A percentile compares a stretch with the other conserved stretches of the same genome.
phyloP scores from a whole-genome alignment of 352 stramenopile genomes.

The Blastocystis sp. region DNA sequence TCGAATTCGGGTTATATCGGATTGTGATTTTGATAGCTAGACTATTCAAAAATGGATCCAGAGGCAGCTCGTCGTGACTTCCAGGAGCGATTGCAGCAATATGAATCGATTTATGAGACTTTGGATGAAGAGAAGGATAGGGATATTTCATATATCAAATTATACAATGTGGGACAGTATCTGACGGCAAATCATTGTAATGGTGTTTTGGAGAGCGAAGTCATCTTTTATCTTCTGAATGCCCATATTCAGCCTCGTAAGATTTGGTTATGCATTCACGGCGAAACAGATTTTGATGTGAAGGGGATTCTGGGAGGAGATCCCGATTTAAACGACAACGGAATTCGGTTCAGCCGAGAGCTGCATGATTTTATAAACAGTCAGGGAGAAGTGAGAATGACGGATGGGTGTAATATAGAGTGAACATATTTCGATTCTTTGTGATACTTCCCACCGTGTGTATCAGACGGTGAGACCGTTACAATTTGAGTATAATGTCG shows the following conservation, averaged over 20 bases:
- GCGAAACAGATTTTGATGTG: constrained; percentile 73
- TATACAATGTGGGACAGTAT: constrained; percentile 75
- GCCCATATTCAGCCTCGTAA: constrained; percentile 80
- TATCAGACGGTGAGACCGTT: constrained; percentile 39
- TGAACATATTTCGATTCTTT: constrained; percentile 43
- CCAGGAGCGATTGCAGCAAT: constrained; percentile 52
- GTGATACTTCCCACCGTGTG: constrained; percentile 35
- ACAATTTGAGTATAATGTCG: constrained; percentile 64
- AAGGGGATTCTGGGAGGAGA: constrained; percentile 70
- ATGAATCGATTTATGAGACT: constrained; percentile 74
- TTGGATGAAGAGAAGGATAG: constrained; percentile 77
- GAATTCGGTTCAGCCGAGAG: constrained; percentile 73
- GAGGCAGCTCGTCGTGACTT: constrained; percentile 49
- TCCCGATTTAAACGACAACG: constrained; percentile 73
- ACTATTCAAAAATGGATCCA: constrained; percentile 51
- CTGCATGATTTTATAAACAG: constrained; percentile 78
- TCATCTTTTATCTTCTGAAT: constrained; percentile 71
- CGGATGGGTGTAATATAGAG: background rate
- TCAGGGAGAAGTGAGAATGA: constrained; percentile 69
- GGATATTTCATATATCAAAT: constrained; percentile 81
- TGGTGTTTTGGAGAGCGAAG: constrained; percentile 67
- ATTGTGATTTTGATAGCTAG: background rate
- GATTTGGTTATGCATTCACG: constrained; percentile 80
- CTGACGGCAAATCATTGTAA: constrained; percentile 64
- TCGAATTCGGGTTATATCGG: background rate